A percentile compares a stretch with the other conserved stretches of the same genome.
These are phyloP conservation scores for Tripterygium wilfordii DNA, from an alignment of 177 flowering plant species.

Conservation along the genomic window DNA sequence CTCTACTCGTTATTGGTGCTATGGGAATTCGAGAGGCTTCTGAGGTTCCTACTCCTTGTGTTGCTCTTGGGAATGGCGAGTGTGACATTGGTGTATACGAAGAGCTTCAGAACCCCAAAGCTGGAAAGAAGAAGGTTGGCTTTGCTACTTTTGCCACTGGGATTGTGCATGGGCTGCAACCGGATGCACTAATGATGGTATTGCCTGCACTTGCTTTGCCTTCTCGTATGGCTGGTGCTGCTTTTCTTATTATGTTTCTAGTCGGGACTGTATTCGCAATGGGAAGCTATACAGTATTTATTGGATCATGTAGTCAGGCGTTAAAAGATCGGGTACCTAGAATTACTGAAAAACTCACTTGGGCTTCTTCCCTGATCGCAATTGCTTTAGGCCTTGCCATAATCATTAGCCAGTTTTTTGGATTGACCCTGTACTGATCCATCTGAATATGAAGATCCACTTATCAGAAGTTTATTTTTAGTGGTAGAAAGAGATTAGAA, in stretches of 20 bases:
- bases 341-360: conserved; percentile 92
- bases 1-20: conserved; percentile 88
- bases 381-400: conserved; percentile 82
- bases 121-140: conserved; percentile 77
- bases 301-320: conserved; percentile 91
- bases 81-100: conserved; percentile 59
- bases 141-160: conserved; percentile 98
- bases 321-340: conserved; percentile 83
- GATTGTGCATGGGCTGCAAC: conserved; percentile 90
- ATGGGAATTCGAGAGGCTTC: conserved; percentile 91
- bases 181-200: conserved; percentile 94
- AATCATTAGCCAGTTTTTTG: conserved; percentile 76
- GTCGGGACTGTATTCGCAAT: conserved; percentile 87
- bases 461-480: conserved; percentile 1
- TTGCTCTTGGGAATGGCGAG: conserved; percentile 75
- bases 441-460: background rate
- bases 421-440: conserved; percentile 67
- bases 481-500: conserved; percentile 11
- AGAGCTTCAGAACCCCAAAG: conserved; percentile 32
- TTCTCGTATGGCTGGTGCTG: conserved; percentile 89
- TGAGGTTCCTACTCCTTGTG: conserved; percentile 68
- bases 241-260: conserved; percentile 83
- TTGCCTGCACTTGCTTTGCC: conserved; percentile 96
- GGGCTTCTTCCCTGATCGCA: conserved; percentile 91
- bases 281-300: conserved; percentile 91